These are phyloP conservation scores for Arbutus unedo DNA, from an alignment of 148 eudicot species.

Conservation along the genomic window DNA sequence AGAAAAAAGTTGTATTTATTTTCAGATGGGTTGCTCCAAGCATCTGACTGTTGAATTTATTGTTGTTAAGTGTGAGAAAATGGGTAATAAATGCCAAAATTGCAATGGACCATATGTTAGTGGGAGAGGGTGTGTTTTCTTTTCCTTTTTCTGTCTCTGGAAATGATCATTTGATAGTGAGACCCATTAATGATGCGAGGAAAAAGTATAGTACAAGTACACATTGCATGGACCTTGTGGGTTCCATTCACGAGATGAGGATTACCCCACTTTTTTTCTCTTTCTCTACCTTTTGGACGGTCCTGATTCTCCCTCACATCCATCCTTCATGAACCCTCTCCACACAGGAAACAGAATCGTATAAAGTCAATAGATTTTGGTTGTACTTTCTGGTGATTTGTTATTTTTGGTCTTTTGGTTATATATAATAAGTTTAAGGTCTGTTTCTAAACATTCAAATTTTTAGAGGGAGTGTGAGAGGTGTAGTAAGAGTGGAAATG, in stretches of 20 bases:
- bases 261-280: background rate
- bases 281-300: background rate
- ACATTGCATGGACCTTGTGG: slow-evolving; percentile 33
- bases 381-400: background rate
- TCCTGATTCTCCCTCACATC: slow-evolving; percentile 4
- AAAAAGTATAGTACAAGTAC: slow-evolving; percentile 48
- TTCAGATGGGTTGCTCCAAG: slow-evolving; percentile 25
- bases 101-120: slow-evolving; percentile 28
- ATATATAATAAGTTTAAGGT: too few relatives aligned
- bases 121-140: slow-evolving; percentile 22
- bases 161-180: slow-evolving; percentile 42
- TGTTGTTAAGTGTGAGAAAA: slow-evolving; percentile 19
- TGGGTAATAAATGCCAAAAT: slow-evolving; percentile 40
- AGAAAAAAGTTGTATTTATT: slow-evolving; percentile 16
- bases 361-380: background rate
- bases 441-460: too few relatives aligned
- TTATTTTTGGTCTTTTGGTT: background rate
- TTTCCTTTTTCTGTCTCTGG: slow-evolving; percentile 20
- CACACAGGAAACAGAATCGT: background rate
- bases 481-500: too few relatives aligned
- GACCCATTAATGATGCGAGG: slow-evolving; percentile 37
- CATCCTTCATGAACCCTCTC: background rate
- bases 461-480: too few relatives aligned
- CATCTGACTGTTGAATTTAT: slow-evolving; percentile 36
- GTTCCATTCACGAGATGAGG: slow-evolving; percentile 8